Evolutionary conservation across 805 yeast genomes (phyloP), one percentile per base, ranked within the genome.

Genomic region (Scheffersomyces coipomensis): DNA sequence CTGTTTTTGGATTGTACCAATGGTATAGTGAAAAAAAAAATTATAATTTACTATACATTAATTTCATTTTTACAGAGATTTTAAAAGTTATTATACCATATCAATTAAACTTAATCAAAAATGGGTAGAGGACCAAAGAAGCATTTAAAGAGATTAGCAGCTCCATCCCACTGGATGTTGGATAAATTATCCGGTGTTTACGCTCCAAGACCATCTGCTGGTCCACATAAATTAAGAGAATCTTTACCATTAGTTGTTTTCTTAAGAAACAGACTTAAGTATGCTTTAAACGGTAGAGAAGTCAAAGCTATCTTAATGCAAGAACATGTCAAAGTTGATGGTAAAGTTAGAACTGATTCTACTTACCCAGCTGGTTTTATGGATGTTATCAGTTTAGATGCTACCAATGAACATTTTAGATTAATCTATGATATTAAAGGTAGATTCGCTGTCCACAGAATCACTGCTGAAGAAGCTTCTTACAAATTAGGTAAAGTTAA

Each of bases 121-220:
- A 53, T 53, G 58, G 58, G 45, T 51, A 53, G 58, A 53, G 58
- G 58, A 35, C 58, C 58, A 85, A 88, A 89, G 90, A 90, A 91
- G 84, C 97, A 91, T 76, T 85, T 90, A 75, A 90, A 91, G 85
- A 89, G 98, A 85, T 85, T 91, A 78, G 97, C 98, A 75, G 99
- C 99, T 75, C 99, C 99, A 83, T 85, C 90, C 81, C 99, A 93
- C 85, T 93, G 99, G 99, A 87, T 93, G 95, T 88, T 93, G 81
- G 99, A 95, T 95, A 93, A 93, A 81, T 82, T 93, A 79, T 87
- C 97, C 70, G 99, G 99, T 73, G 81, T 88, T 68, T 93, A 93
- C 75, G 99, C 99, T 55, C 99, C 99, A 80, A 89, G 98, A 81
- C 96, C 98, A 70, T 89, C 97, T 53, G 85, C 96, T 62, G 99